phyloP scores from a whole-genome alignment of 805 yeast species.

The Ogataea wickerhamii region DNA sequence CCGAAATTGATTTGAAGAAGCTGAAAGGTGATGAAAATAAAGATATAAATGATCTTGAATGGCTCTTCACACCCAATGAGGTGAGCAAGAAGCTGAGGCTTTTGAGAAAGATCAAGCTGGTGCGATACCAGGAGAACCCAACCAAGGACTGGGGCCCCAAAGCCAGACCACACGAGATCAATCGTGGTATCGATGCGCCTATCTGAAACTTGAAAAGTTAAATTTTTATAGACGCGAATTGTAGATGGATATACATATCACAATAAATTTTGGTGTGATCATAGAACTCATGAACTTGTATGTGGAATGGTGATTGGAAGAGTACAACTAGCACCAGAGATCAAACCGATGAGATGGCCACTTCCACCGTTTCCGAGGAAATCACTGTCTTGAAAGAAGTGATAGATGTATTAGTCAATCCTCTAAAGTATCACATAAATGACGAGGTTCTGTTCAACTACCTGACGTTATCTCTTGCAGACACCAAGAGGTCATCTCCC shows the following conservation, averaged over 20 bases:
- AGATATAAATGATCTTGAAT: slow-evolving; percentile 25
- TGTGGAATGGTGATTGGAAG: no score
- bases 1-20: slow-evolving; percentile 29
- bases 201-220: no score
- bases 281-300: no score
- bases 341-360: no score
- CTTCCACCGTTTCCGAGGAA: slow-evolving; percentile 21
- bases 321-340: no score
- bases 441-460: slow-evolving; percentile 19
- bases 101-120: slow-evolving; percentile 73
- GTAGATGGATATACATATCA: no score
- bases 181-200: no score
- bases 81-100: slow-evolving; percentile 54
- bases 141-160: slow-evolving; percentile 97
- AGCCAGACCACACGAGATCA: slow-evolving; percentile 57
- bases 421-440: slow-evolving; percentile 15
- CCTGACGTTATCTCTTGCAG: slow-evolving; percentile 10
- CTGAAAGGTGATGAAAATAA: slow-evolving; percentile 26
- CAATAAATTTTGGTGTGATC: no score
- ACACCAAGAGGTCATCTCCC: slow-evolving; percentile 4
- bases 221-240: no score
- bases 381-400: slow-evolving; percentile 23
- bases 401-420: slow-evolving; percentile 23
- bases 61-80: slow-evolving; percentile 61
- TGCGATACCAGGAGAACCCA: slow-evolving; percentile 89